Evolutionary conservation across 2,329 filamentous ascomycete species (phyloP).

Genomic region (Curvularia sp.): DNA sequence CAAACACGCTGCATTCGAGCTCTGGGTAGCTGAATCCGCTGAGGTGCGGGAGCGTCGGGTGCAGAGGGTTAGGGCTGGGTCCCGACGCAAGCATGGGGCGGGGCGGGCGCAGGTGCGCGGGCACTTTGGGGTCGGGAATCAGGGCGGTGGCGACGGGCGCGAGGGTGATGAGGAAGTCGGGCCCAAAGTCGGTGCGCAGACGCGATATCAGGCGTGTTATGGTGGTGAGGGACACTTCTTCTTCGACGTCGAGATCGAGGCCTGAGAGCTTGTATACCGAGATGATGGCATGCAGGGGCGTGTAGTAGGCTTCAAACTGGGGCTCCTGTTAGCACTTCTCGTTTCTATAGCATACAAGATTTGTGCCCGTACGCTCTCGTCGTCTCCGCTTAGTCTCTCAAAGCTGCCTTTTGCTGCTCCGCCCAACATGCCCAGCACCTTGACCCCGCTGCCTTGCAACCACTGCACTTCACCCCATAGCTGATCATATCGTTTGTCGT

Average conservation of each 20-base stretch:
- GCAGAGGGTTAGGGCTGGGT: conserved; percentile 44
- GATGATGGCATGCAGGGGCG: conserved; percentile 71
- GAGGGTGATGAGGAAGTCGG: conserved; percentile 76
- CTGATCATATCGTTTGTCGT: conserved; percentile 70
- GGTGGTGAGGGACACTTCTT: conserved; percentile 72
- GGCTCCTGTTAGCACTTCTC: not conserved
- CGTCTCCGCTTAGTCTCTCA: conserved; percentile 53
- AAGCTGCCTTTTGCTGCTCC: conserved; percentile 82
- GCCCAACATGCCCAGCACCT: conserved; percentile 85
- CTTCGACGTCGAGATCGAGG: conserved; percentile 64
- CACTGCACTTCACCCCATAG: conserved; percentile 80
- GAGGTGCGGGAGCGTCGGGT: conserved; percentile 63
- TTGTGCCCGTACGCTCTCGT: conserved; percentile 38
- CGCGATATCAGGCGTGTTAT: conserved; percentile 61
- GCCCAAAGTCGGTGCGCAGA: conserved; percentile 69
- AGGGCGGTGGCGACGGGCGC: conserved; percentile 83
- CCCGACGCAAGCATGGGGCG: conserved; percentile 40
- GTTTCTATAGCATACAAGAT: too few relatives aligned
- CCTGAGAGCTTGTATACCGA: conserved; percentile 58
- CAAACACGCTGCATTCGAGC: conserved; percentile 63
- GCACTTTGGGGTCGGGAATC: conserved; percentile 55
- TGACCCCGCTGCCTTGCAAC: conserved; percentile 76
- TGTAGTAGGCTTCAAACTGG: conserved; percentile 77
- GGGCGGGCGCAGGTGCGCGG: conserved; percentile 40
- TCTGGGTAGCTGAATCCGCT: conserved; percentile 83